Evolutionary conservation across 163 green algal species (phyloP), one percentile per base, ranked within the genome.

Genomic region (Coccomyxa subellipsoidea): DNA sequence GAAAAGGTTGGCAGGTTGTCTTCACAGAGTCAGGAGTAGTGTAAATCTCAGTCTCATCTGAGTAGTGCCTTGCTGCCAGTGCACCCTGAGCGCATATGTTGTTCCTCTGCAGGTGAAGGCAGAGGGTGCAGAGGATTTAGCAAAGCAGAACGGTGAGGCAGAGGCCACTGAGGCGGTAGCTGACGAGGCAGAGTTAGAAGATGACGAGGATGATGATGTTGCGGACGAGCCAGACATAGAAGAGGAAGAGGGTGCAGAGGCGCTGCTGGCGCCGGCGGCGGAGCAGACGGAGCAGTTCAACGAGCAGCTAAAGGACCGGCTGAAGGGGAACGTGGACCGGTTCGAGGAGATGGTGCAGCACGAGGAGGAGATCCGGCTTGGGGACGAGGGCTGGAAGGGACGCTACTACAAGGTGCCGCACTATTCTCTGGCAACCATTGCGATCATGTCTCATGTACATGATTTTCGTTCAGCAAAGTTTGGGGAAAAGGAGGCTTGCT

Each of bases 331-430:
- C 53, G 83, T 54, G 4, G 94, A 97, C 85, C 81, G 85, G 59
- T 92, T 93, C 82, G 92, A 94, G 79, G 86, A 91, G 40, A 93
- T 94, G 90, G 73, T 94, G 32, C 81, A 88, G 78, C 87, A 94
- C 81, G 88, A 97, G 85, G 89, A 93, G 84, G 85, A 88, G 53
- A 96, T 98, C 34, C 85, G 91, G 31, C 91, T 99, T 54, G 95
- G 91, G 29, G 91, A 98, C 84, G 84, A 87, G 29, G 96, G 96
- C 15, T 99, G 94, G 94, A 94, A 96, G 88, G 85, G 92, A 81
- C 92, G 97, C 0, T 99, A 99, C 90, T 99, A 99, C 88, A 69
- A 87, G 80, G 90, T 88, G 53, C 31, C 40, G 7, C 76, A 47
- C 7, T 23, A 18, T 73, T 27, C 29, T 23, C 66, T 73, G 66